Base-by-base conservation (phyloP, 2,329 filamentous ascomycete genomes). In the Fusarium annulatum region DNA sequence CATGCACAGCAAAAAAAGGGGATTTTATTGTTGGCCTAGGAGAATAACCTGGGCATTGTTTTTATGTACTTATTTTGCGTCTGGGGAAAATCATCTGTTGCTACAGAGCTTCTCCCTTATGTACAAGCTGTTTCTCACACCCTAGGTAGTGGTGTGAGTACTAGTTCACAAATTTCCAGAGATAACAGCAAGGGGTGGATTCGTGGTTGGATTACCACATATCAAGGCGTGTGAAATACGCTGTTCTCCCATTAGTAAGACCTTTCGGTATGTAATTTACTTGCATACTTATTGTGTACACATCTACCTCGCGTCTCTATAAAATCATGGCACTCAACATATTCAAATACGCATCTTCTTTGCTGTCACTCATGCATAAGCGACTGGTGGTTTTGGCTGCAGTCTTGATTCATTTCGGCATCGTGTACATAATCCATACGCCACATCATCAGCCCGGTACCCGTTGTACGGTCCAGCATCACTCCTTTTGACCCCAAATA, bases 361-460 rank as follows among this genome's bases (percentile, higher is more conserved):
- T 62, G 9, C 19, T 33, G 36, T 68, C 39, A 42, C 56, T 19
- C 30, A 14, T 30, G 19, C 12, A 46, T 34, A 28, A 16, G 38
- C 46, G 49, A 21, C 38, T 42, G 58, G 33, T 48, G 23, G 26
- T 41, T 42, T 53, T 36, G 26, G 63, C 48, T 72, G 63, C 74
- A 74, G 68, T 75, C 60, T 79, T 76, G 62, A 66, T 76, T 69
- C 77, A 77, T 78, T 79, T 73, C 71, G 76, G 73, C 74, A 76
- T 79, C 73, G 76, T 74, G 65, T 79, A 79, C 76, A 78, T 73
- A 72, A 67, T 60, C 75, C 73, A 69, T 76, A 72, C 77, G 73
- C 74, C 67, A 77, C 58, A 69, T 76, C 72, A 77, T 74, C 75
- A 72, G 71, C 67, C 60, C 55, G 69, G 62, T 60, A 67, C 72